Conservation (phyloP, 2,329 filamentous ascomycete species). For the Calonectria naviculata region DNA sequence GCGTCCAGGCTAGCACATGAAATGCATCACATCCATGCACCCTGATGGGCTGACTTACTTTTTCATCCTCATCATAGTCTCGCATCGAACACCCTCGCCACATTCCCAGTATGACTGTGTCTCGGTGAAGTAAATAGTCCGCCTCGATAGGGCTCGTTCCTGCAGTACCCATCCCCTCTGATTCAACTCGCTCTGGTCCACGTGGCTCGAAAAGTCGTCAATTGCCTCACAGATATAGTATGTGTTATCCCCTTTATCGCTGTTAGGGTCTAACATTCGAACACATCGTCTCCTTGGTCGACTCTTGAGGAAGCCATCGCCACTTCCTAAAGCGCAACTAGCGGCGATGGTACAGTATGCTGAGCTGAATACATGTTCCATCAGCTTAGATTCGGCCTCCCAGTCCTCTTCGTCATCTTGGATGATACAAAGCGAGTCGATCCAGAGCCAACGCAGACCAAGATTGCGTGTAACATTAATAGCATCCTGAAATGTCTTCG, state of each 20-base stretch:
- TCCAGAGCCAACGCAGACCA: constrained; percentile 24
- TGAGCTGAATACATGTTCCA: constrained; percentile 27
- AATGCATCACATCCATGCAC: too few species aligned
- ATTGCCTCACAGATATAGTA: constrained; percentile 43
- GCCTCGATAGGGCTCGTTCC: too few species aligned
- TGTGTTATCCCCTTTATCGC: neutral
- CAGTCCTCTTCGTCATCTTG: constrained; percentile 26
- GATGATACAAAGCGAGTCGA: constrained; percentile 31
- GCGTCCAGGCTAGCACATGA: neutral
- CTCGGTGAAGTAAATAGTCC: too few species aligned
- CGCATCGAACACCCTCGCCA: too few species aligned
- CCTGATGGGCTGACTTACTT: constrained; percentile 44
- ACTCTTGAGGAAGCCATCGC: constrained; percentile 31
- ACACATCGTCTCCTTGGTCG: constrained; percentile 1
- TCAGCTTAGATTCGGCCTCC: constrained; percentile 18
- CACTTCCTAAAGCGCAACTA: neutral
- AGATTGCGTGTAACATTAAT: constrained; percentile 7
- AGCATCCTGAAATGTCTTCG: constrained; percentile 27
- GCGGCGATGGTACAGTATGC: constrained; percentile 24
- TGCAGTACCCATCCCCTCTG: too few species aligned
- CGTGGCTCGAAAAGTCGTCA: constrained; percentile 48
- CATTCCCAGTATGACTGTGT: too few species aligned
- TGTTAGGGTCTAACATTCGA: neutral
- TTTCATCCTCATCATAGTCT: constrained; percentile 45
- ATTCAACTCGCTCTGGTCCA: constrained; percentile 45